Evolutionary conservation across 2,329 filamentous ascomycete genomes (phyloP).

Genomic region (Beauveria varroae): DNA sequence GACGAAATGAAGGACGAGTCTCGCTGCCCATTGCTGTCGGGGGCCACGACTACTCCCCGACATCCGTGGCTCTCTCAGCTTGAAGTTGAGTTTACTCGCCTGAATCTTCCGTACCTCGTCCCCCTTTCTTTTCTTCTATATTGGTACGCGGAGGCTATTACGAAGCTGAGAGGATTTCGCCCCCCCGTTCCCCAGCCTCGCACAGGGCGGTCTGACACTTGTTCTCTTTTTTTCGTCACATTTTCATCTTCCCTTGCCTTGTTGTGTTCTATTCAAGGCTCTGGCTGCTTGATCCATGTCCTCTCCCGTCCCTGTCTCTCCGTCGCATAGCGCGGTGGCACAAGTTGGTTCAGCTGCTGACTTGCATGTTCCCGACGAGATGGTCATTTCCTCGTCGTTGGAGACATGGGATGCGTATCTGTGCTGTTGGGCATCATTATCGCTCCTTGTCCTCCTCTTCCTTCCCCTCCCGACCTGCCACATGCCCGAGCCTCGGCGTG

Average conservation of each 20-base stretch:
- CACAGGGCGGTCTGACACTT: too few relatives aligned
- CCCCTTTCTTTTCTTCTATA: too few relatives aligned
- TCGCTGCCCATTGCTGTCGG: neutral
- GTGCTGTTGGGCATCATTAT: neutral
- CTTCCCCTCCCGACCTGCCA: neutral
- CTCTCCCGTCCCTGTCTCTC: neutral
- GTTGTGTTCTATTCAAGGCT: neutral
- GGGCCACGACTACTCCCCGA: constrained; percentile 3
- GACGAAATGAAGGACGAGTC: constrained; percentile 6
- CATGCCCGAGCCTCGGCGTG: neutral
- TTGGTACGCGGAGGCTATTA: neutral
- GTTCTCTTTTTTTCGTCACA: neutral
- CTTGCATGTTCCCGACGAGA: neutral
- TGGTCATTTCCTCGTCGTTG: neutral
- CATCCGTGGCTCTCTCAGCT: neutral
- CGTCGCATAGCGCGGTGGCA: neutral
- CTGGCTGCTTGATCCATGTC: neutral
- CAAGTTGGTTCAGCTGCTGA: neutral
- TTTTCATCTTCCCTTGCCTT: neutral
- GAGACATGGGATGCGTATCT: neutral
- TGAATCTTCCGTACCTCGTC: too few relatives aligned
- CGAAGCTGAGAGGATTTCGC: neutral
- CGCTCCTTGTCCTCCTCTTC: neutral
- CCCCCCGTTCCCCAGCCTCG: too few relatives aligned
- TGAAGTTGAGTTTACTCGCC: neutral